Percentiles rank a stretch among this genome's conserved stretches.
These are phyloP conservation scores for Dryas alaskensis DNA, from an alignment of 306 rosid species.

Conservation along the genomic window DNA sequence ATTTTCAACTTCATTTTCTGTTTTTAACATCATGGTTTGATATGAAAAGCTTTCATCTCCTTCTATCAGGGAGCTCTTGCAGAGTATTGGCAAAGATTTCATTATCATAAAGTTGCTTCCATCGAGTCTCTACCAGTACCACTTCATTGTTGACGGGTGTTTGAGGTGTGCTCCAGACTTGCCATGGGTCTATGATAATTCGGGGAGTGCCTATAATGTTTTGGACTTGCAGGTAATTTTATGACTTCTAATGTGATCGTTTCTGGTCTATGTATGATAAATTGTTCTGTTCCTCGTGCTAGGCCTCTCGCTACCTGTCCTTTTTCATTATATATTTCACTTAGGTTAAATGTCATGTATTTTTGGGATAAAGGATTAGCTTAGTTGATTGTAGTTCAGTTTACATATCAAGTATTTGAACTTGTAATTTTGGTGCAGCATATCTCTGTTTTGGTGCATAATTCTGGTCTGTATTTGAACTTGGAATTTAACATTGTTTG, in stretches of 20 bases:
- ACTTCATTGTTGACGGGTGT: constrained; percentile 74
- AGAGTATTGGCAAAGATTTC: constrained; percentile 37
- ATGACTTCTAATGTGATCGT: background rate
- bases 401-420: background rate
- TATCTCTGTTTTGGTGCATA: background rate
- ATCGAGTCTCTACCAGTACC: constrained; percentile 59
- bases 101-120: constrained; percentile 54
- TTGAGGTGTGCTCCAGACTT: constrained; percentile 68
- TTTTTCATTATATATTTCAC: background rate
- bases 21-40: constrained; percentile 14
- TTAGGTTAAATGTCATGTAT: background rate
- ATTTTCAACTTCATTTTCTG: constrained; percentile 14
- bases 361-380: background rate
- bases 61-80: constrained; percentile 64
- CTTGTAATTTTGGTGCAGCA: background rate
- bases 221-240: constrained; percentile 73
- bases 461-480: background rate
- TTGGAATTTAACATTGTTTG: background rate
- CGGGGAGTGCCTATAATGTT: constrained; percentile 61
- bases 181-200: constrained; percentile 48
- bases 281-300: background rate
- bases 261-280: background rate
- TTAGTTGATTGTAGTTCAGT: background rate
- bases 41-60: constrained; percentile 23
- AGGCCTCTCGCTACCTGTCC: background rate